Base-by-base conservation (phyloP, 1,284 basidiomycete genomes). In the Hymenochaete sp. region DNA sequence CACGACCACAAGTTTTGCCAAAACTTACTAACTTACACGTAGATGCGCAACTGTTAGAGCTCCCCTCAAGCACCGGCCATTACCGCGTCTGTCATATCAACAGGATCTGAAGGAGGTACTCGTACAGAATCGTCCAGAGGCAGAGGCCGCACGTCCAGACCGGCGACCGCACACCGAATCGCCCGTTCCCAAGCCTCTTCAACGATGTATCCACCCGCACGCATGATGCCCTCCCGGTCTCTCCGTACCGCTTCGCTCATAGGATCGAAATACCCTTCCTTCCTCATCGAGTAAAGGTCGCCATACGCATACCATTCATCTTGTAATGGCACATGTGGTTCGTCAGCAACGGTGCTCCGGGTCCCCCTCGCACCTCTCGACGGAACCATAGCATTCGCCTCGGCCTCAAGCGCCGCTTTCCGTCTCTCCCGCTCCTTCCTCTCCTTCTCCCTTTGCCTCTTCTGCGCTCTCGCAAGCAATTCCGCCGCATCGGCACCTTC, bases 151-250 rank as follows among this genome's bases (percentile, higher is more conserved):
- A 86, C 58, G 53, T 84, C 80, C 45, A 95, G 62, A 1, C 77
- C 84, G 45, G 84, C 82, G 16, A 93, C 82, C 1, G 87, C 85
- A 54, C 65, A 75, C 42, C 83, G 67, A 38, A 95, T 61, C 18
- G 89, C 89, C 55, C 90, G 73, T 56, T 86, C 82, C 92, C 92
- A 95, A 41, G 87, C 87, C 59, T 91, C 79, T 48, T 82, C 74
- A 8, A 91, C 67, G 53, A 72, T 72, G 59, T 88, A 96, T 2
- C 90, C 92, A 13, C 90, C 93, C 7, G 79, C 89, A 35, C 83
- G 69, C 75, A 89, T 85, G 55, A 85, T 80, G 3, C 84, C 83
- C 53, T 89, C 82, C 44, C 73, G 65, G 56, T 92, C 87, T 55
- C 75, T 75, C 54, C 82, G 70, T 4, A 88, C 78, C 3, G 79